Evolutionary conservation across 2,329 filamentous ascomycete genomes (phyloP), one percentile per base, ranked within the genome.

Genomic region (Cordyceps cicadae): DNA sequence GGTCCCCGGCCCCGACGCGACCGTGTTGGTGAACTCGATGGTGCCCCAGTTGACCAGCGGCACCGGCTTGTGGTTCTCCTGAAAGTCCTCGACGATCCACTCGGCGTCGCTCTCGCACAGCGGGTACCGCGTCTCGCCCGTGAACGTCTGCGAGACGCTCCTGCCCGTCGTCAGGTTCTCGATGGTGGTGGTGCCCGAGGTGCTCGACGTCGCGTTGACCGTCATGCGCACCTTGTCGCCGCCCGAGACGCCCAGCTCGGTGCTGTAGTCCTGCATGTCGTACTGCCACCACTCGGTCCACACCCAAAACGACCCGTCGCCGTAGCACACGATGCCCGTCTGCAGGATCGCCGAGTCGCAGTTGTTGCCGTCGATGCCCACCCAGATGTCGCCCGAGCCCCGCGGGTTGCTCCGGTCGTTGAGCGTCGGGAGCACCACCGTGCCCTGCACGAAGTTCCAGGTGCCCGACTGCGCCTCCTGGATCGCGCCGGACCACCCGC

Each of bases 131-230:
- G 65, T 64, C 63, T 80, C 71, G 51, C 71, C 72, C 24, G 66
- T 71, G 67, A 84, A 77, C 5, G 72, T 75, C 72, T 84, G 77
- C n/a, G 74, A 76, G 41, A 80, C 80, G 2, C 65, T 74, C 68
- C 79, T 67, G 43, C 81, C 81, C 4, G 76, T 82, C 11, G 74
- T 75, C 60, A 74, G 67, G 67, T 84, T 84, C 62, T 79, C 63
- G 19, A 67, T 53, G 7, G 62, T 61, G 5, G 65, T 62, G 34
- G 59, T 63, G 46, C 66, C 66, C 41, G 52, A 62, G 34, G 59
- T 67, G 37, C 59, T 64, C 43, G 64, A 61, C n/a, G 60, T 64
- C 5, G 65, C 65, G 24, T 64, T 63, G 51, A 67, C 65, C 24
- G 59, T 66, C 71, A 64, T 58, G 29, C 60, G 62, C 51, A 67